Percentiles rank a stretch among this genome's conserved stretches.
These are phyloP conservation scores for Geotrichum fermentans DNA, from an alignment of 1,139 yeast species.

Conservation along the genomic window DNA sequence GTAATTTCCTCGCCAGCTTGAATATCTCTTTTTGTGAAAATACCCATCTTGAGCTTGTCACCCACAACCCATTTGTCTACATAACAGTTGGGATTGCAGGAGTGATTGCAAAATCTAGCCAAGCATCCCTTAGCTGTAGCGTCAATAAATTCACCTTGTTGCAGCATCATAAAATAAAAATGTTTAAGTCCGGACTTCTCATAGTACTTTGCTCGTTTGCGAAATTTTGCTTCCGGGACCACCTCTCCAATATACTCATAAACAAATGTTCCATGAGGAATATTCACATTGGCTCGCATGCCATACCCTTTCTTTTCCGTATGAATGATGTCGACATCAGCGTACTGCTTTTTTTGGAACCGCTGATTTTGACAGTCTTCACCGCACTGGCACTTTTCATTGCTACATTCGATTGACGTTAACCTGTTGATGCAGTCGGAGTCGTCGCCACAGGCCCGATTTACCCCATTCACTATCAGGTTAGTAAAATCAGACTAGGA, in stretches of 20 bases:
- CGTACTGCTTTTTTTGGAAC: constrained; percentile 70
- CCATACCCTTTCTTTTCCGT: constrained; percentile 90
- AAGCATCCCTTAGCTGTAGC: constrained; percentile 85
- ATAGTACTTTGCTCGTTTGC: constrained; percentile 68
- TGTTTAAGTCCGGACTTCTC: constrained; percentile 70
- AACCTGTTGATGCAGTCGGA: constrained; percentile 87
- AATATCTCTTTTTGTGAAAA: constrained; percentile 76
- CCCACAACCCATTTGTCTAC: constrained; percentile 98
- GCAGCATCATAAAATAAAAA: constrained; percentile 96
- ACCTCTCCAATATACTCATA: constrained; percentile 95
- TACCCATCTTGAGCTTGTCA: constrained; percentile 86
- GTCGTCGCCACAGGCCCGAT: constrained; percentile 77
- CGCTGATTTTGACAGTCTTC: constrained; percentile 78
- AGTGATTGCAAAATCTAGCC: constrained; percentile 90
- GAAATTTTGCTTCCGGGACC: constrained; percentile 67
- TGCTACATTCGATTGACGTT: constrained; percentile 86
- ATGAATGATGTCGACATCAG: constrained; percentile 66
- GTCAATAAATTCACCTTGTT: constrained; percentile 86
- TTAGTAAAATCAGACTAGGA: background rate
- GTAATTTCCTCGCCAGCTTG: constrained; percentile 84
- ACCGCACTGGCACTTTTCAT: constrained; percentile 71
- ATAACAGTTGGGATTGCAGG: constrained; percentile 89
- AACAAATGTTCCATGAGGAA: constrained; percentile 64
- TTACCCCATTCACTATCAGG: constrained; percentile 37
- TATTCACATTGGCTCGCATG: constrained; percentile 58